Conservation (phyloP, 2,329 filamentous ascomycete species). For the Colletotrichum euphorbiae region DNA sequence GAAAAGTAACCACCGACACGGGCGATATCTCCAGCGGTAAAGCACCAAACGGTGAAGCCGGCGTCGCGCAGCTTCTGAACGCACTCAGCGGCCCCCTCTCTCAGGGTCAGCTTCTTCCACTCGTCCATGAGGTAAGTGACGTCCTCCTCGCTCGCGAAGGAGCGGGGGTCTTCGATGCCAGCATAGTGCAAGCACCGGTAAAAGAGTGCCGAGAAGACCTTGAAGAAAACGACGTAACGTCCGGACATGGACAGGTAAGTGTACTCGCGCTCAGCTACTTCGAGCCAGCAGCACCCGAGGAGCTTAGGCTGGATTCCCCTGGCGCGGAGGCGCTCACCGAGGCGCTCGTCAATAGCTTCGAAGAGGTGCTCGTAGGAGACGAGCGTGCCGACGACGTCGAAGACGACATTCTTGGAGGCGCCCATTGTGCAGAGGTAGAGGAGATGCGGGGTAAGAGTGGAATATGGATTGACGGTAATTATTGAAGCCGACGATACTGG, state of each 20-base stretch:
- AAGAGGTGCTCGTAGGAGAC: constrained; percentile 60
- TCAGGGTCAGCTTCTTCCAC: constrained; percentile 51
- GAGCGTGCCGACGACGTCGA: constrained; percentile 64
- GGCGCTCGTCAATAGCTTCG: constrained; percentile 52
- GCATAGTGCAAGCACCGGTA: constrained; percentile 60
- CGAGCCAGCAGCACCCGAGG: constrained; percentile 61
- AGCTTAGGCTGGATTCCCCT: constrained; percentile 55
- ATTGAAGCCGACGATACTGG: no score
- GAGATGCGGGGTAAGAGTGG: background rate
- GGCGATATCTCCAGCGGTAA: constrained; percentile 63
- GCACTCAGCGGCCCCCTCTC: constrained; percentile 55
- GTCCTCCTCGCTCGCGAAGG: constrained; percentile 57
- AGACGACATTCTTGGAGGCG: constrained; percentile 57
- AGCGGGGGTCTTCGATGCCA: constrained; percentile 56
- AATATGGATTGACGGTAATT: background rate
- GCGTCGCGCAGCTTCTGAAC: constrained; percentile 55
- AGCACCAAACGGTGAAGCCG: constrained; percentile 65
- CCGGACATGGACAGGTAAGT: constrained; percentile 60
- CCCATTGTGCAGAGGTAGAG: background rate
- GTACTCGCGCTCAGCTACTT: constrained; percentile 60
- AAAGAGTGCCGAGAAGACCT: constrained; percentile 58
- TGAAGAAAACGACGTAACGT: constrained; percentile 56
- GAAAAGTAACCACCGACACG: constrained; percentile 65
- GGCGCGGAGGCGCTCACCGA: constrained; percentile 55
- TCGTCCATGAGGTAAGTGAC: constrained; percentile 52